Conservation (phyloP, 768 basidiomycete genomes). For the Termitomyces sp. region DNA sequence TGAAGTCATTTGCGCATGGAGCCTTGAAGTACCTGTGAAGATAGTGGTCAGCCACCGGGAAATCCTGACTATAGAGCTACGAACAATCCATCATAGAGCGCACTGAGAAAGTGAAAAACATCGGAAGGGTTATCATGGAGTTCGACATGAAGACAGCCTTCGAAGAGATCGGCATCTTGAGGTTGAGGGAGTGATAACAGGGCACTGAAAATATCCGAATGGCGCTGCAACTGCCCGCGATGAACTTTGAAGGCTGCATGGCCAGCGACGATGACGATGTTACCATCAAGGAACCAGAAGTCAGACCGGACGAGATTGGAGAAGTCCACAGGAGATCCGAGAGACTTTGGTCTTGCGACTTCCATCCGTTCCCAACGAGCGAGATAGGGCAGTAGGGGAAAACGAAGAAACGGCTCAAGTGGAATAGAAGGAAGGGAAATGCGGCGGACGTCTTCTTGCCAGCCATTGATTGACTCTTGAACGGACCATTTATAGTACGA, state of each 20-base stretch:
- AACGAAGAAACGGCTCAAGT: background rate
- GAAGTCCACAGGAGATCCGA: slow-evolving; percentile 2
- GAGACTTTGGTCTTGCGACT: slow-evolving; percentile 4
- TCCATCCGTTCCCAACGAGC: slow-evolving; percentile 10
- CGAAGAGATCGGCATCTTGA: slow-evolving; percentile 43
- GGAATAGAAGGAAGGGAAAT: background rate
- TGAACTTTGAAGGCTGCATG: slow-evolving; percentile 71
- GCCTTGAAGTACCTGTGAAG: slow-evolving; percentile 53
- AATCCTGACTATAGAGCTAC: slow-evolving; percentile 21
- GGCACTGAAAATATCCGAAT: slow-evolving; percentile 75
- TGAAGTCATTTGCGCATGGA: slow-evolving; percentile 53
- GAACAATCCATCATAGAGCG: slow-evolving; percentile 77
- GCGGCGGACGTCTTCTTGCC: background rate
- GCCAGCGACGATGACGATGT: slow-evolving; percentile 60
- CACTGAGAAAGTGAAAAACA: slow-evolving; percentile 61
- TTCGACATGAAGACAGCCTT: slow-evolving; percentile 59
- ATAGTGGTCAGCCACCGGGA: slow-evolving; percentile 5
- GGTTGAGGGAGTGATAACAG: slow-evolving; percentile 68
- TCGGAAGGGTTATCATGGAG: slow-evolving; percentile 68
- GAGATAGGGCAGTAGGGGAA: background rate
- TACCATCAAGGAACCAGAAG: slow-evolving; percentile 76
- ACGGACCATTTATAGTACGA: background rate
- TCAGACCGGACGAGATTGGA: slow-evolving; percentile 46
- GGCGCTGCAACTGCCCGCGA: slow-evolving; percentile 68
- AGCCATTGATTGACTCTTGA: background rate